Evolutionary conservation across 306 rosid species (phyloP), one percentile per base, ranked within the genome.

Genomic region (Sphenostylis stenocarpa): DNA sequence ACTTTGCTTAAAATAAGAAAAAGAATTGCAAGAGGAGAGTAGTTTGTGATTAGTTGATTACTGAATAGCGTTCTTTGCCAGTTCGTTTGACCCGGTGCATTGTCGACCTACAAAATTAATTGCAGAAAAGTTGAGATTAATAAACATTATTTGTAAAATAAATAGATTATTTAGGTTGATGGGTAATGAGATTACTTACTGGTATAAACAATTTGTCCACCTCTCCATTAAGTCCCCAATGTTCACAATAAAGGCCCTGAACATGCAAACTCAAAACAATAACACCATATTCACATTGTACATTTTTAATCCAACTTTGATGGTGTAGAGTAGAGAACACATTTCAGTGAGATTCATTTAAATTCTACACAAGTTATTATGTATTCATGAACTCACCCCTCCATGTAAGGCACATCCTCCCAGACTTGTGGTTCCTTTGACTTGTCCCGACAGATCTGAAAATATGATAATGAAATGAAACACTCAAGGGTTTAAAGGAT

Each of bases 181-280:
- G 13, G 17, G 21, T 36, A 38, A 36, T 20, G 49, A 38, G 11
- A 64, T 11, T 31, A 31, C 0, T 62, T 64, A 64, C 70, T 29
- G n/a, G 51, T 65, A 65, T 65, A 65, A 39, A 65, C 70, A 65
- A 39, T 65, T 65, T 11, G 70, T 65, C 70, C 70, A 65, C 51
- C 70, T 65, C 33, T 65, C 70, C 70, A 65, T 65, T 33, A 65
- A 65, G 33, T 65, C 51, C 1, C 70, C 70, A 0, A 65, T 65
- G 51, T 39, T 65, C 12, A 65, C 70, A 65, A 65, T 20, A 39
- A 65, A 65, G 5, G 51, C 70, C 70, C 70, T 64, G 33, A 33
- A 7, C 0, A 17, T 2, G 44, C 67, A 7, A n/a, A 36, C 3
- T 63, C 2, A 36, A 7, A 63, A 34, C 26, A n/a, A 31, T 36